Evolutionary conservation across 2,329 filamentous ascomycete genomes (phyloP).

Genomic region (Arthrobotrys pseudoclavata): DNA sequence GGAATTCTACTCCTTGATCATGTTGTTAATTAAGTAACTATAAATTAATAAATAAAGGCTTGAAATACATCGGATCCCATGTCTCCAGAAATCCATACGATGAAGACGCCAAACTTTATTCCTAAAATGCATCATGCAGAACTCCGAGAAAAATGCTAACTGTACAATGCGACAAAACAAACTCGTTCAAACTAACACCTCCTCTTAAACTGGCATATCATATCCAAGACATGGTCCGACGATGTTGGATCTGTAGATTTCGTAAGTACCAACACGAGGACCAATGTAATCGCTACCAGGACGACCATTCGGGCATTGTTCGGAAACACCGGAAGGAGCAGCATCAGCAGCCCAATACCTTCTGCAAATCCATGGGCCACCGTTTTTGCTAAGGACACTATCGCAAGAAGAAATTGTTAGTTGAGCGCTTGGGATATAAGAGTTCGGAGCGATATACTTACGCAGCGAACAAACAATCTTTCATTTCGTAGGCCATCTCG

Average conservation of each 20-base stretch:
- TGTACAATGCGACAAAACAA: not conserved
- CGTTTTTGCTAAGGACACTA: not conserved
- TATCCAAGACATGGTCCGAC: conserved; percentile 5
- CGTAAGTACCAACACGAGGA: conserved; percentile 5
- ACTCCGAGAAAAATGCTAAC: too few relatives aligned
- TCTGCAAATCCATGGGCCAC: not conserved
- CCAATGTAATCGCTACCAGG: not conserved
- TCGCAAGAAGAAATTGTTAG: not conserved
- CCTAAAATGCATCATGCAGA: not conserved
- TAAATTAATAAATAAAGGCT: too few relatives aligned
- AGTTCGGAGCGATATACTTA: not conserved
- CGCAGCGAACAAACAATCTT: not conserved
- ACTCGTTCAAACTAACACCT: not conserved
- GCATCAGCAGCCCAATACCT: not conserved
- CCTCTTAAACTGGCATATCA: not conserved
- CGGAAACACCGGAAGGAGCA: not conserved
- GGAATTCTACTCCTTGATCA: too few relatives aligned
- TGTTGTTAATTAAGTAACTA: too few relatives aligned
- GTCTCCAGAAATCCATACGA: too few relatives aligned
- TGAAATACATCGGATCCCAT: too few relatives aligned
- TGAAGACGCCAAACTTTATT: too few relatives aligned
- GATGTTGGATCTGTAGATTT: not conserved
- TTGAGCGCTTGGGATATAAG: too few relatives aligned
- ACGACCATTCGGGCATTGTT: conserved; percentile 1
- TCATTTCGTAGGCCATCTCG: not conserved